These are phyloP conservation scores for Xanthoconium stramineum DNA, from an alignment of 768 basidiomycete species.

Conservation along the genomic window DNA sequence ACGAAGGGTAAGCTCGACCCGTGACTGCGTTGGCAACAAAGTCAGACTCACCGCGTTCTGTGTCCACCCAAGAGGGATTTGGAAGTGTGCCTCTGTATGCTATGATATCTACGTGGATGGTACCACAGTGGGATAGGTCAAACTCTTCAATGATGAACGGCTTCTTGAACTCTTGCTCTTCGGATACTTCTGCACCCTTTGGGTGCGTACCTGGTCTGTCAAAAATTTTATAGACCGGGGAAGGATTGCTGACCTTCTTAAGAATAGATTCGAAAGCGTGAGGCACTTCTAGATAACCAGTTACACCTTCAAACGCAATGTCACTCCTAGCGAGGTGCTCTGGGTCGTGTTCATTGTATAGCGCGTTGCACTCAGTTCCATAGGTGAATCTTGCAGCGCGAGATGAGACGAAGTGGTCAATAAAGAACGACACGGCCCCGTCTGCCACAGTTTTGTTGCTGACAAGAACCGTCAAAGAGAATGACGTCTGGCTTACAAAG, in stretches of 20 bases:
- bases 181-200: slow-evolving; percentile 12
- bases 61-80: slow-evolving; percentile 8
- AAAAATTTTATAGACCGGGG: background rate
- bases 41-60: slow-evolving; percentile 8
- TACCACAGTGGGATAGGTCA: slow-evolving; percentile 12
- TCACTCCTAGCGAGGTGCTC: slow-evolving; percentile 6
- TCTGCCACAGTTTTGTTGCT: slow-evolving; percentile 18
- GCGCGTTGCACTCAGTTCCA: slow-evolving; percentile 13
- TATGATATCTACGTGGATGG: slow-evolving; percentile 14
- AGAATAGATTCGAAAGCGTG: slow-evolving; percentile 11
- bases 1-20: background rate
- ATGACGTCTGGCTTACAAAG: background rate
- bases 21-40: background rate
- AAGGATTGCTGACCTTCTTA: slow-evolving; percentile 1
- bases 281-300: slow-evolving; percentile 8
- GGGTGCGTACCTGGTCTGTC: background rate
- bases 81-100: slow-evolving; percentile 8
- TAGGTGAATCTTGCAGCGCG: slow-evolving; percentile 12
- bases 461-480: background rate
- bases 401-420: slow-evolving; percentile 12
- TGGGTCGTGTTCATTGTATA: slow-evolving; percentile 6
- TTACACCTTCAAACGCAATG: slow-evolving; percentile 7
- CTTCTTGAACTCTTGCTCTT: slow-evolving; percentile 16
- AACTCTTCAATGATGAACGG: slow-evolving; percentile 13
- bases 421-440: slow-evolving; percentile 10